These are phyloP conservation scores for Saccharomycopsis lassenensis DNA, from an alignment of 805 yeast genomes.

Conservation along the genomic window DNA sequence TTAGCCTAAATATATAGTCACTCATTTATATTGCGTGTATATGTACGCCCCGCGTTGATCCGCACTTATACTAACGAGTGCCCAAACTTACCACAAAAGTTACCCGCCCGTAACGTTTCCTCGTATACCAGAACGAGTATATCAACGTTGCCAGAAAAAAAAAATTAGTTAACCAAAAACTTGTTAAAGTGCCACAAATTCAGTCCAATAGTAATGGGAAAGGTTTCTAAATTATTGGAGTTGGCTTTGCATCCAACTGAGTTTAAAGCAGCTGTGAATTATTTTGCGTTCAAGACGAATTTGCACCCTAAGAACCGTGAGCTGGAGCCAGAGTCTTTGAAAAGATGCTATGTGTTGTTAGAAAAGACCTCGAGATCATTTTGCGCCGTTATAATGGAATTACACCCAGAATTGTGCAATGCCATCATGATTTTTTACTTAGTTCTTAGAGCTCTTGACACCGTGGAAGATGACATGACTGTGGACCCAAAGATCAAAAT, in stretches of 20 bases:
- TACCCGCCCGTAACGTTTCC: too few relatives aligned
- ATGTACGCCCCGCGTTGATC: too few relatives aligned
- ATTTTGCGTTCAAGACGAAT: slow-evolving; percentile 44
- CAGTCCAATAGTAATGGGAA: too few relatives aligned
- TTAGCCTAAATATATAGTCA: too few relatives aligned
- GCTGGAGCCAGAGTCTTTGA: slow-evolving; percentile 33
- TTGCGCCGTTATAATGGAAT: slow-evolving; percentile 84
- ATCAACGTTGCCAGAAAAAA: too few relatives aligned
- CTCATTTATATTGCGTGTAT: too few relatives aligned
- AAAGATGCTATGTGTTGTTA: slow-evolving; percentile 59
- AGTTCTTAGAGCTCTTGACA: slow-evolving; percentile 82
- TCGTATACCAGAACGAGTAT: too few relatives aligned
- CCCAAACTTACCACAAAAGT: too few relatives aligned
- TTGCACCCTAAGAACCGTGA: slow-evolving; percentile 37
- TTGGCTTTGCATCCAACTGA: slow-evolving; percentile 63
- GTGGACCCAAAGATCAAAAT: slow-evolving; percentile 60
- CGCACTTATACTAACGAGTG: too few relatives aligned
- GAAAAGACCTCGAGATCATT: slow-evolving; percentile 77
- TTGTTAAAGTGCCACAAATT: too few relatives aligned
- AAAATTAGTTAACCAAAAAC: too few relatives aligned
- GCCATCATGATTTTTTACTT: slow-evolving; percentile 79
- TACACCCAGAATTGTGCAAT: slow-evolving; percentile 80
- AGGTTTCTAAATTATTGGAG: slow-evolving; percentile 52
- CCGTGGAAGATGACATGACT: slow-evolving; percentile 94
- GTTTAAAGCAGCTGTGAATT: slow-evolving; percentile 53